Conservation (phyloP, 495 filamentous ascomycete genomes). For the Aspergillus baeticus region DNA sequence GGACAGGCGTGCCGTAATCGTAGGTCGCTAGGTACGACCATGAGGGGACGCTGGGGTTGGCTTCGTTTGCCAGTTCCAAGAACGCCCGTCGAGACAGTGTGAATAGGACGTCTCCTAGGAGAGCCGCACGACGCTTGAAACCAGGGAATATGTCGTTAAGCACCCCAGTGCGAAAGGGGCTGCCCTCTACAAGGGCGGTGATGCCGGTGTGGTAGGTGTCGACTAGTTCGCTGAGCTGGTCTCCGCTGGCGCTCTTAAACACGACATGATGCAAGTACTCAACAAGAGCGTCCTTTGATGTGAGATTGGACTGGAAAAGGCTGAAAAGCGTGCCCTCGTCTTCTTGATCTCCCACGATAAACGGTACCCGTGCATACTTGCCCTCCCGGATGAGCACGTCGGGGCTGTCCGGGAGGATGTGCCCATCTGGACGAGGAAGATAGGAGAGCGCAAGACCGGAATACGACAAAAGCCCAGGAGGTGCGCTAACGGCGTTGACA, state of each 20-base stretch:
- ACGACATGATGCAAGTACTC: conserved; percentile 55
- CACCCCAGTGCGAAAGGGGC: conserved; percentile 63
- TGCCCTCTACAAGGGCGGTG: conserved; percentile 39
- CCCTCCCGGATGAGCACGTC: conserved; percentile 48
- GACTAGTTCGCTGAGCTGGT: conserved; percentile 51
- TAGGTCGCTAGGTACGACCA: no score
- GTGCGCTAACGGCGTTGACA: conserved; percentile 63
- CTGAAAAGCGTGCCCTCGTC: conserved; percentile 65
- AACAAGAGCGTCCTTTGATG: conserved; percentile 52
- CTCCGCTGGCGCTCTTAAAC: conserved; percentile 49
- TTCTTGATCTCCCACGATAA: conserved; percentile 57
- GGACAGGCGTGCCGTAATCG: no score
- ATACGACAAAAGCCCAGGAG: conserved; percentile 63
- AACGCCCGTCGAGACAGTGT: conserved; percentile 50
- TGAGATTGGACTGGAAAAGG: conserved; percentile 64
- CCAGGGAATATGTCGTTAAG: conserved; percentile 67
- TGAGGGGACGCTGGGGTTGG: no score
- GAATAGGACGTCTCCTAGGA: conserved; percentile 68
- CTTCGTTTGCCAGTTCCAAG: no score
- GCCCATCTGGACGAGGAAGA: conserved; percentile 64
- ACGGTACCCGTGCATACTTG: conserved; percentile 56
- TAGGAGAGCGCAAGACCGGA: conserved; percentile 62
- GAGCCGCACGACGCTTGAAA: conserved; percentile 74
- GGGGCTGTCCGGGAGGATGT: conserved; percentile 51
- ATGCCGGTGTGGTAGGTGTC: conserved; percentile 51